A percentile compares a stretch with the other conserved stretches of the same genome.
phyloP scores from a whole-genome alignment of 2,329 filamentous ascomycete genomes.

The Rhytidhysteron rufulum region DNA sequence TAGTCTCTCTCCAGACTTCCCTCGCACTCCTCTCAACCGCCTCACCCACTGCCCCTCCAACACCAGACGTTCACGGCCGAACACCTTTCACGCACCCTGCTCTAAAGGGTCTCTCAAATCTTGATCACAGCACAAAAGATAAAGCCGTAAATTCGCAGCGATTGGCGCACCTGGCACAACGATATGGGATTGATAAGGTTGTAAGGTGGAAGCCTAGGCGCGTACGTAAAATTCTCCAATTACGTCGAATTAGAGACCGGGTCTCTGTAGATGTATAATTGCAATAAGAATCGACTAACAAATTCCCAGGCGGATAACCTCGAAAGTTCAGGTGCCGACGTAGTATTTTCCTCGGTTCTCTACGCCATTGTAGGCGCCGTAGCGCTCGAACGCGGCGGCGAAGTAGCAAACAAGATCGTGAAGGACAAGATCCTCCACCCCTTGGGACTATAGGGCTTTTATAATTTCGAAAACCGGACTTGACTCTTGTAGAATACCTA shows the following conservation, averaged over 20 bases:
- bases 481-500: too few relatives aligned
- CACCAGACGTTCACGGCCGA: conserved; percentile 51
- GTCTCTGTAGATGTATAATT: conserved; percentile 4
- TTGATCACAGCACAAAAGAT: conserved; percentile 59
- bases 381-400: conserved; percentile 80
- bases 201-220: conserved; percentile 84
- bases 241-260: too few relatives aligned
- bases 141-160: conserved; percentile 62
- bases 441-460: conserved; percentile 21
- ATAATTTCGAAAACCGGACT: too few relatives aligned
- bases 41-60: conserved; percentile 45
- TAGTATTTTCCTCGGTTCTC: conserved; percentile 72
- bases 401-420: conserved; percentile 69
- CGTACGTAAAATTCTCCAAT: conserved; percentile 50
- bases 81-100: conserved; percentile 67
- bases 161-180: conserved; percentile 63
- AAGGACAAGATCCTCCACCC: conserved; percentile 69
- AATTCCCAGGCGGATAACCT: conserved; percentile 60
- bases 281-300: not conserved
- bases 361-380: conserved; percentile 87
- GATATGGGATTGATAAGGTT: conserved; percentile 69
- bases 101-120: conserved; percentile 68
- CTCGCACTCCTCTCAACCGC: conserved; percentile 56
- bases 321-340: conserved; percentile 65
- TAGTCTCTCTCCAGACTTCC: conserved; percentile 62